Base-by-base conservation (phyloP, 2,329 filamentous ascomycete species). In the Colletotrichum sp. region DNA sequence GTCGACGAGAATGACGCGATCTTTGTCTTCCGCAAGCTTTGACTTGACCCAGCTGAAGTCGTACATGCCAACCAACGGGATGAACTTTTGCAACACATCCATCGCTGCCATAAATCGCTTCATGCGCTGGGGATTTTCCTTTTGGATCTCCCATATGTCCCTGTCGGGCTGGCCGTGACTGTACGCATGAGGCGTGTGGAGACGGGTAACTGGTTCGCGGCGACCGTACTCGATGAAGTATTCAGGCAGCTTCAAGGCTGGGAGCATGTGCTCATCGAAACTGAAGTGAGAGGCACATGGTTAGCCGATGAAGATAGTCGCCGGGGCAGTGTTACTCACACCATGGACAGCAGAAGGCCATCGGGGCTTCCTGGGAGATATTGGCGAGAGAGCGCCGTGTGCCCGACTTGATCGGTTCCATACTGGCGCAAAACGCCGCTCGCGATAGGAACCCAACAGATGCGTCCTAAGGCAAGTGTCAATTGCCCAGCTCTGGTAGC, bases 201-300 rank as follows among this genome's bases (percentile, higher is more conserved):
- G 73, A 7, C 79, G 78, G 7, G 77, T 78, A 8, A 70, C 71
- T 1, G 84, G 84, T 65, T 85, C 82, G 21, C 78, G 78, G 34
- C 79, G 79, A 39, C 83, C 83, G 67, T 82, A 82, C 24, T 79
- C 66, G 9, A 79, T 77, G 57, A 85, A 85, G 74, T 84, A 86
- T 3, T 78, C 72, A 1, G 83, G 81, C 60, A 83, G 78, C 66
- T 78, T 75, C 12, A 78, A 30, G 26, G 80, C 74, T 13, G 80
- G 43, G 6, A 71, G 43, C n/a, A 82, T 63, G 6, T 79, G 77
- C 32, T 77, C 77, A 36, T 83, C 82, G 63, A 81, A 82, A 6
- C 81, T 83, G 21, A 26, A 30, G 16, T 26, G 36, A 39, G 16
- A 39, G 36, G 36, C 0, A 39, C 36, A 0, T 2, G 36, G 7